Base-by-base conservation (phyloP, 176 grass and related monocot genomes). In the Calamus simplicifolius region DNA sequence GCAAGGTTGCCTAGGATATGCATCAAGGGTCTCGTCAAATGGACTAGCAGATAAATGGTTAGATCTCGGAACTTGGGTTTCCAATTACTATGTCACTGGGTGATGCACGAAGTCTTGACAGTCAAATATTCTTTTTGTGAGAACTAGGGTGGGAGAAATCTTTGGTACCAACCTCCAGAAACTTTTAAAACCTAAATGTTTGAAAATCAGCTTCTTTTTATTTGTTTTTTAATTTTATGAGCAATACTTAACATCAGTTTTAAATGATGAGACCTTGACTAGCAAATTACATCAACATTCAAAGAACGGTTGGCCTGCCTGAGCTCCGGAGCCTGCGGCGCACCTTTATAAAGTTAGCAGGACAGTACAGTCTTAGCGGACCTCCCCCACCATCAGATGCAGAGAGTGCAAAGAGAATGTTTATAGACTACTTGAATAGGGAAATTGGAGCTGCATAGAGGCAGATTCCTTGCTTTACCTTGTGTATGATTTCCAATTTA, bases 401-500 rank as follows among this genome's bases (percentile, higher is more conserved):
- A 16, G 80, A 84, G 17, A 90, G 91, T 2, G 71, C 91, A 21
- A 95, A 87, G 53, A 89, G 86, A 35, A 90, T 90, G 91, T 95
- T 90, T 87, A 69, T 81, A 2, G 86, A 95, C 80, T 95, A 95
- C 63, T 76, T 90, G 49, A 95, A 95, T 73, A 67, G 86, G 21
- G 86, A 96, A 85, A 78, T 90, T 28, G 74, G 82, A 26, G 67
- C 68, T 3, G 79, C 68, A 63, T 84, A 59, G 25, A 27, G 63
- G 35, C 35, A 43, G 35, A 43, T 43, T 43, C 12, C 12, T 0
- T 7, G 35, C 35, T 43, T 43, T 12, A 13, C 2, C 8, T 13
- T 43, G 35, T 43, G 21, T 23, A 23, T 23, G 35, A 43, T 12
- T 43, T 43, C 35, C 35, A 43, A 43, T 12, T 43, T 43, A 43